Conservation (phyloP, 345 rosid genomes). For the Eucalyptus decipiens region DNA sequence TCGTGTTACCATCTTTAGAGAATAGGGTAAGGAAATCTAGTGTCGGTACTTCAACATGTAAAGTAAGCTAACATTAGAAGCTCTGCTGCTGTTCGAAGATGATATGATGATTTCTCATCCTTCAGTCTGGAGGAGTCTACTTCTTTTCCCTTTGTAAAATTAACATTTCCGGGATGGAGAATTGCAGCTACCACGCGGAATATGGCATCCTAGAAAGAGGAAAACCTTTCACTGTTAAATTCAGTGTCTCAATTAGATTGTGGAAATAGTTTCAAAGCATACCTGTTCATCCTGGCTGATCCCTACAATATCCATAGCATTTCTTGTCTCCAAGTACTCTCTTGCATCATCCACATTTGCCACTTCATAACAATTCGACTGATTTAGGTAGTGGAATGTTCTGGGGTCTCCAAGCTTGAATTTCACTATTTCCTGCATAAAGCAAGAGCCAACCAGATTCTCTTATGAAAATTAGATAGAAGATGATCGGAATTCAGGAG, state of each 20-base stretch:
- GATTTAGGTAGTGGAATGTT: conserved; percentile 84
- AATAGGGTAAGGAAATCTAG: not conserved
- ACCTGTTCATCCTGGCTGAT: conserved; percentile 98
- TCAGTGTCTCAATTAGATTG: conserved; percentile 11
- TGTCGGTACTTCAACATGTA: conserved; percentile 31
- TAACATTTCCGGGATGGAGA: conserved; percentile 88
- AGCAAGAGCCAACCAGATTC: conserved; percentile 13
- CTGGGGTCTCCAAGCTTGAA: conserved; percentile 64
- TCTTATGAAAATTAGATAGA: not conserved
- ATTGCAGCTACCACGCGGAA: conserved; percentile 95
- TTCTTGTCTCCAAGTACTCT: conserved; percentile 92
- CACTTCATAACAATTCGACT: conserved; percentile 65
- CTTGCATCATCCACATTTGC: conserved; percentile 83
- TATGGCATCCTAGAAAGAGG: conserved; percentile 75
- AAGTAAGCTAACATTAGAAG: conserved; percentile 58
- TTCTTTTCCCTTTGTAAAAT: conserved; percentile 86
- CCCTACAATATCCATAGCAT: conserved; percentile 99
- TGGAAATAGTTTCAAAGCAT: not conserved
- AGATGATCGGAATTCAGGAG: not conserved
- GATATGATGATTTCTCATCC: conserved; percentile 85
- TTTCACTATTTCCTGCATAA: conserved; percentile 61
- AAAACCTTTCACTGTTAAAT: conserved; percentile 17
- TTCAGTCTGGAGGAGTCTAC: conserved; percentile 89
- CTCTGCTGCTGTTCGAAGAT: conserved; percentile 72
- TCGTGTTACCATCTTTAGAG: not conserved